Conservation (phyloP, 2,329 filamentous ascomycete genomes). For the Arthrobotrys entomopaga region DNA sequence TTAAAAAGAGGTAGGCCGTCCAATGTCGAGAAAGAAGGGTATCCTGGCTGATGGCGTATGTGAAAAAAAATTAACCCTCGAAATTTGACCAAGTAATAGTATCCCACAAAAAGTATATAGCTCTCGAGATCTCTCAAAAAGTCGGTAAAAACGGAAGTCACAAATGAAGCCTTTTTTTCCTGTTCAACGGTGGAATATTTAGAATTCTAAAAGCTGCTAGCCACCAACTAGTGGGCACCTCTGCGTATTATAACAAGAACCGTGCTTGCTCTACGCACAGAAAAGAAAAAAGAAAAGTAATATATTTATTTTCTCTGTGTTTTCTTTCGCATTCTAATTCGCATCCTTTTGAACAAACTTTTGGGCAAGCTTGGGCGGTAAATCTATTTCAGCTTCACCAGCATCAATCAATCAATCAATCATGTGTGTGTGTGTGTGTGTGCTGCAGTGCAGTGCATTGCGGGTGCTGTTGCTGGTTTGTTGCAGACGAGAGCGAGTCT, state of each 20-base stretch:
- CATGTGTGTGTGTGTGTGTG: too few species aligned
- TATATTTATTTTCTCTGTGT: conserved; percentile 4
- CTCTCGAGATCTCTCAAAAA: neutral
- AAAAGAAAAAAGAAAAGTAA: conserved; percentile 7
- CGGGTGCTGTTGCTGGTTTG: too few species aligned
- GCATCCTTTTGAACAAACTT: conserved; percentile 3
- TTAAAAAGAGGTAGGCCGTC: conserved; percentile 6
- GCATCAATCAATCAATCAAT: too few species aligned
- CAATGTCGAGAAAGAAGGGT: conserved; percentile 23
- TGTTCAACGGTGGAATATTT: neutral
- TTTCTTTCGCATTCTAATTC: conserved; percentile 17
- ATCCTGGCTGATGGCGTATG: conserved; percentile 35
- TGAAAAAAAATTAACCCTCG: conserved; percentile 10
- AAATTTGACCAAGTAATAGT: too few species aligned
- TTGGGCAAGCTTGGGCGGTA: conserved; percentile 18
- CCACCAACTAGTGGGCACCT: conserved; percentile 34
- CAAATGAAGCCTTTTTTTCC: neutral
- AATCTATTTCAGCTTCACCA: conserved; percentile 3
- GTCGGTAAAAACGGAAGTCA: conserved; percentile 10
- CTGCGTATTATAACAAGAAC: conserved; percentile 37
- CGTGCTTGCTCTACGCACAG: conserved; percentile 32
- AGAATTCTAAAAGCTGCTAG: neutral
- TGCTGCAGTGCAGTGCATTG: too few species aligned
- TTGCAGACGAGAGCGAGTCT: conserved; percentile 8
- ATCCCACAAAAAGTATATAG: too few species aligned